These are phyloP conservation scores for Verruconis gallopava DNA, from an alignment of 2,329 filamentous ascomycete genomes.

Conservation along the genomic window DNA sequence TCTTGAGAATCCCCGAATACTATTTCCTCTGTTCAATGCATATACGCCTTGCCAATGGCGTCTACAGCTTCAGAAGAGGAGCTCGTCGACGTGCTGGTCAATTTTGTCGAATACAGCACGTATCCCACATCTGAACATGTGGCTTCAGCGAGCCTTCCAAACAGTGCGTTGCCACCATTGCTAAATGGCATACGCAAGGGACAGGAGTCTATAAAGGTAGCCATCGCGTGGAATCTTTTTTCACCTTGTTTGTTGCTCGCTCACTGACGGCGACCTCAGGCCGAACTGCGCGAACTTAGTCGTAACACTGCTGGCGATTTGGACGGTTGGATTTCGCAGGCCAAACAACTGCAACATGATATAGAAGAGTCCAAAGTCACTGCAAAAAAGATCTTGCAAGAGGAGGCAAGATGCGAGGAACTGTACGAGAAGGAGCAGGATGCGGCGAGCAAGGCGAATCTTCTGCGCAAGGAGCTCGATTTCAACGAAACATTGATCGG, in stretches of 20 bases:
- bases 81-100: constrained; percentile 48
- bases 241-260: constrained; percentile 15
- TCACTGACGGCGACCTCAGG: too few relatives aligned
- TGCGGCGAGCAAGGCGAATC: constrained; percentile 38
- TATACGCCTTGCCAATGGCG: constrained; percentile 7
- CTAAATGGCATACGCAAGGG: constrained; percentile 38
- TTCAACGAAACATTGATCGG: constrained; percentile 43
- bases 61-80: constrained; percentile 20
- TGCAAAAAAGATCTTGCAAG: constrained; percentile 66
- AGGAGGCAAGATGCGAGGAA: constrained; percentile 56
- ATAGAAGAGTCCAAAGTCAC: constrained; percentile 68
- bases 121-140: constrained; percentile 46
- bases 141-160: constrained; percentile 38
- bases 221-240: constrained; percentile 25
- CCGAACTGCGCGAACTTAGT: constrained; percentile 64
- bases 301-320: constrained; percentile 66
- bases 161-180: constrained; percentile 35
- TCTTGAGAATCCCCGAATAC: too few relatives aligned
- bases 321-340: constrained; percentile 73
- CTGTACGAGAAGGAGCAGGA: constrained; percentile 53
- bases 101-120: constrained; percentile 44
- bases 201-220: constrained; percentile 40
- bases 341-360: constrained; percentile 72
- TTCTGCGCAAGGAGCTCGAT: constrained; percentile 45
- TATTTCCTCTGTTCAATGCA: too few relatives aligned